Evolutionary conservation across 148 eudicot genomes (phyloP).

Genomic region (Amaranthus cruentus): DNA sequence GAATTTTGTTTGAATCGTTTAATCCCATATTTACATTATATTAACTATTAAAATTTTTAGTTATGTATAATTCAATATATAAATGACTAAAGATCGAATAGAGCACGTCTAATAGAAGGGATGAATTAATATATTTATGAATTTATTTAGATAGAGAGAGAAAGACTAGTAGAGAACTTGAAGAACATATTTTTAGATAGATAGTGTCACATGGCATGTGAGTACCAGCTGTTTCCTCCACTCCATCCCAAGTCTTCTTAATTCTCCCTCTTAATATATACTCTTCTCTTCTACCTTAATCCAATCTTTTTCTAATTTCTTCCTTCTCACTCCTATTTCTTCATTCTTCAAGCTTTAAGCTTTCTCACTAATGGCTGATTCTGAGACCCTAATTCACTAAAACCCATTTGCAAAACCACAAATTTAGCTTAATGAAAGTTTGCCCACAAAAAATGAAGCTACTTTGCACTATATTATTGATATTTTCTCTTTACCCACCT

Average conservation of each 20-base stretch:
- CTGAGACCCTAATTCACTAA: slow-evolving; percentile 10
- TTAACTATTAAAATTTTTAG: too few species aligned
- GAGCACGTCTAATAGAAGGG: too few species aligned
- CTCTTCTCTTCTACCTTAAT: slow-evolving; percentile 30
- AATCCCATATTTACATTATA: too few species aligned
- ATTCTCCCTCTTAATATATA: slow-evolving; percentile 32
- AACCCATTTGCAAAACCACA: slow-evolving; percentile 7
- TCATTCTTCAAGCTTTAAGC: slow-evolving; percentile 8
- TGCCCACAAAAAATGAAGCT: slow-evolving; percentile 23
- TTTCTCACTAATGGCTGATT: slow-evolving; percentile 25
- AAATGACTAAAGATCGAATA: too few species aligned
- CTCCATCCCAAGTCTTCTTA: slow-evolving; percentile 20
- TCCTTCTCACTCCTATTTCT: slow-evolving; percentile 19
- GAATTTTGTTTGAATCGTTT: too few species aligned
- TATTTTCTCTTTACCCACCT: background rate
- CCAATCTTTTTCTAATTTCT: slow-evolving; percentile 37
- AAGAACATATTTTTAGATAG: slow-evolving; percentile 14
- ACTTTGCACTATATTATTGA: slow-evolving; percentile 6
- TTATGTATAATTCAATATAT: too few species aligned
- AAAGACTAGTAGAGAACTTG: background rate
- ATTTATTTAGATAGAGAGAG: slow-evolving; percentile 12
- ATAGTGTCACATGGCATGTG: slow-evolving; percentile 81
- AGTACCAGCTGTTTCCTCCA: slow-evolving; percentile 50
- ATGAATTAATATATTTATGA: background rate
- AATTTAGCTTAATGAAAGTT: background rate